These are phyloP conservation scores for Gossypium arboreum DNA, from an alignment of 345 rosid genomes.

Conservation along the genomic window DNA sequence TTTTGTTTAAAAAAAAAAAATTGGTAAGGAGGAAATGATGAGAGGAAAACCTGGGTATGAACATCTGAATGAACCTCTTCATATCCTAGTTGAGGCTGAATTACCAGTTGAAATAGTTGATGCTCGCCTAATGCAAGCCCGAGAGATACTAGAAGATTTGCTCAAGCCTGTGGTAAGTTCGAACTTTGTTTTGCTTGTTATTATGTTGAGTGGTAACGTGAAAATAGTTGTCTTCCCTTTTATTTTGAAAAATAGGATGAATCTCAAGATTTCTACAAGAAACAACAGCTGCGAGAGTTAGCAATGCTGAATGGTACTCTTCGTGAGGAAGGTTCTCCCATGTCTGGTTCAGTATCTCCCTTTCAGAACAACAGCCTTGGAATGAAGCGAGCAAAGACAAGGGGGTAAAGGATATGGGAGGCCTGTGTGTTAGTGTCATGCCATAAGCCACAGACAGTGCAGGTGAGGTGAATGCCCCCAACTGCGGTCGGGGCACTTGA, in stretches of 20 bases:
- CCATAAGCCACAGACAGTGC: constrained; percentile 27
- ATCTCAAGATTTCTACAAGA: constrained; percentile 89
- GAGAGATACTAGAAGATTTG: constrained; percentile 85
- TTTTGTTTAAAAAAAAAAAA: not conserved
- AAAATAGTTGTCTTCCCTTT: not conserved
- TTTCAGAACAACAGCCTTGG: constrained; percentile 70
- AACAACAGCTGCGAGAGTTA: constrained; percentile 93
- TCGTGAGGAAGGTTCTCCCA: constrained; percentile 88
- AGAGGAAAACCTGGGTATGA: constrained; percentile 96
- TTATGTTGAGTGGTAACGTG: not conserved
- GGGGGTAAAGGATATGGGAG: constrained; percentile 47
- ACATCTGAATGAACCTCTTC: constrained; percentile 91
- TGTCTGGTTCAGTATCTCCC: constrained; percentile 91
- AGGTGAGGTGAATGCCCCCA: constrained; percentile 32
- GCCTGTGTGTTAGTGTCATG: constrained; percentile 27
- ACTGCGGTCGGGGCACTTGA: constrained; percentile 48
- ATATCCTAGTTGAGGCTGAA: constrained; percentile 89
- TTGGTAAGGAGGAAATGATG: constrained; percentile 81
- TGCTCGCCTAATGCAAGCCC: constrained; percentile 86
- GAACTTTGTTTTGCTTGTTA: not conserved
- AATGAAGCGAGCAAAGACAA: constrained; percentile 94
- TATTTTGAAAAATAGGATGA: constrained; percentile 52
- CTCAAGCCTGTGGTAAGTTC: constrained; percentile 75
- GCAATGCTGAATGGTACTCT: constrained; percentile 89
- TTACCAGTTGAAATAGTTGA: constrained; percentile 86